Evolutionary conservation across 1,284 basidiomycete species (phyloP), one percentile per base, ranked within the genome.

Genomic region (Erythrobasidium hasegawianum): DNA sequence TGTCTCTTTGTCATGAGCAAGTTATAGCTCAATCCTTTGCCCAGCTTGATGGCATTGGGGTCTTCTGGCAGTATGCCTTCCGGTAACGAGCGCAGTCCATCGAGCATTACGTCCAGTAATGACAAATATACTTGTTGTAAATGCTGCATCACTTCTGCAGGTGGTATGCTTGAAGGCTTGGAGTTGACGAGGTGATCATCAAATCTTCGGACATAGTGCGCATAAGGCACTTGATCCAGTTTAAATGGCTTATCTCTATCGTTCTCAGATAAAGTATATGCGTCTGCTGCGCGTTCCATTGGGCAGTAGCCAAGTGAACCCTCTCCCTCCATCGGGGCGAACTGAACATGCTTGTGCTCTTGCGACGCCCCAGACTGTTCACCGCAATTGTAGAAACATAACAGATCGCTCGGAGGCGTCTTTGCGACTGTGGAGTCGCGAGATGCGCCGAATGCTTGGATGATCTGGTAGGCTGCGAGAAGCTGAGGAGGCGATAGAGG

Each of bases 401-500:
- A 56, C 45, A 65, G 22, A 13, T 65, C 62, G 22, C 62, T 26
- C 3, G 18, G 18, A n/a, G 50, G 50, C 7, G 22, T 53, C 22
- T 20, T 29, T 16, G 22, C 22, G n/a, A 18, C 22, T 24, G 45
- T 8, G 7, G 14, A 16, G 20, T 53, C 26, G 50, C 18, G 22
- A 16, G 18, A 16, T 16, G 20, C 26, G 4, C n/a, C 14, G 26
- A 53, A 53, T n/a, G 50, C 50, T 20, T 22, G 50, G 14, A 53
- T 22, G 50, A 53, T 53, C 50, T 53, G 50, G 16, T 70, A 72
- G 16, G 72, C 55, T 1, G 74, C 68, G 18, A 68, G 57, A 2
- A 73, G 57, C 33, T 75, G 71, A 5, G 60, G 47, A 1, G 74
- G 74, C 2, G 72, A 70, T 7, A 74, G 58, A 9, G 74, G 74